phyloP scores from a whole-genome alignment of 495 filamentous ascomycete genomes.

The Parathielavia appendiculata region DNA sequence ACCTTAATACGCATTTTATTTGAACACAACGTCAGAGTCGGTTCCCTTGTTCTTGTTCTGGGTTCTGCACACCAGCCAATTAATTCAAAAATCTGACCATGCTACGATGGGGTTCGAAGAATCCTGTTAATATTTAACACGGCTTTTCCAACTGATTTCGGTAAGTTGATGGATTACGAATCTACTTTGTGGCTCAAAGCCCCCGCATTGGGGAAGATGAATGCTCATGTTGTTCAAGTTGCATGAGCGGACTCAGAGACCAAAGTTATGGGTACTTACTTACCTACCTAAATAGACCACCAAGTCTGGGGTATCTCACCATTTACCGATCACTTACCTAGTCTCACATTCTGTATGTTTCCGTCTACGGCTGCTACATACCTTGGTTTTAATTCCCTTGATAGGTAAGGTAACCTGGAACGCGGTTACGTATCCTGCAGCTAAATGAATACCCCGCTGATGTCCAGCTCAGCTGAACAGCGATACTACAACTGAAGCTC shows the following conservation, averaged over 20 bases:
- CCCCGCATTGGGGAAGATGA: too few relatives aligned
- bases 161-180: too few relatives aligned
- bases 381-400: too few relatives aligned
- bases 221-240: too few relatives aligned
- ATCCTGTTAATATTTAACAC: too few relatives aligned
- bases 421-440: neutral
- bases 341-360: conserved; percentile 7
- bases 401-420: neutral
- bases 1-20: neutral
- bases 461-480: conserved; percentile 3
- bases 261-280: too few relatives aligned
- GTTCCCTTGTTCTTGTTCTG: neutral
- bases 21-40: conserved; percentile 3
- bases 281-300: too few relatives aligned
- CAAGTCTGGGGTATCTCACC: neutral
- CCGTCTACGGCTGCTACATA: neutral
- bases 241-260: too few relatives aligned
- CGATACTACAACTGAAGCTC: neutral
- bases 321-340: neutral
- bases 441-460: neutral
- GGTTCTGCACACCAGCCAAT: neutral
- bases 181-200: too few relatives aligned
- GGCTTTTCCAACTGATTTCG: too few relatives aligned
- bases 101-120: neutral
- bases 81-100: neutral